A percentile compares a stretch with the other conserved stretches of the same genome.
Evolutionary conservation across 2,329 filamentous ascomycete species (phyloP).

Genomic region (Diaporthe sp.): DNA sequence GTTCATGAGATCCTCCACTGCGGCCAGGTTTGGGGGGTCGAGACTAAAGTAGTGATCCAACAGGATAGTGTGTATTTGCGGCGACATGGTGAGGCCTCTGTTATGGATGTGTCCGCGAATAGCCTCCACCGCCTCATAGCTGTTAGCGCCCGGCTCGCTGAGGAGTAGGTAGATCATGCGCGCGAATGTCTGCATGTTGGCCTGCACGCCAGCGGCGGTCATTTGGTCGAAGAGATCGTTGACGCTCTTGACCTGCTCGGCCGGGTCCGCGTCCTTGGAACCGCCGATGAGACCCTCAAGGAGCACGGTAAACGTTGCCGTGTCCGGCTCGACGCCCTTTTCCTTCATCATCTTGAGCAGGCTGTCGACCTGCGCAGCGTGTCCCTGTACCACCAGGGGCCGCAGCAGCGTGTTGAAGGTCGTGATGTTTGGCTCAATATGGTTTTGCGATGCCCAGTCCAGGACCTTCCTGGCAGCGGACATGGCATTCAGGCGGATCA

Average conservation of each 20-base stretch:
- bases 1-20: slow-evolving; percentile 71
- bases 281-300: slow-evolving; percentile 68
- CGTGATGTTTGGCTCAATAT: slow-evolving; percentile 67
- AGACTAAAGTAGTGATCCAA: slow-evolving; percentile 75
- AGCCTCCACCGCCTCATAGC: slow-evolving; percentile 61
- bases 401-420: slow-evolving; percentile 80
- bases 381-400: slow-evolving; percentile 65
- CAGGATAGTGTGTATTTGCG: slow-evolving; percentile 82
- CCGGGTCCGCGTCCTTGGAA: slow-evolving; percentile 54
- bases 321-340: slow-evolving; percentile 68
- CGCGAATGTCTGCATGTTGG: slow-evolving; percentile 75
- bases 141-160: slow-evolving; percentile 45
- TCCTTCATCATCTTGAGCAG: slow-evolving; percentile 72
- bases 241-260: slow-evolving; percentile 66
- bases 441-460: slow-evolving; percentile 68
- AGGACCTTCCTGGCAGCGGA: slow-evolving; percentile 67
- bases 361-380: slow-evolving; percentile 60
- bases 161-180: slow-evolving; percentile 78
- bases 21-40: slow-evolving; percentile 68
- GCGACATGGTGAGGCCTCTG: slow-evolving; percentile 64
- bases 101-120: slow-evolving; percentile 73
- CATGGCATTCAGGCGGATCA: slow-evolving; percentile 64
- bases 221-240: slow-evolving; percentile 69
- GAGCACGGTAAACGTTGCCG: slow-evolving; percentile 80
- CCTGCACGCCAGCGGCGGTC: slow-evolving; percentile 65